Conservation (phyloP, 768 basidiomycete genomes). For the Pholiota conissans region DNA sequence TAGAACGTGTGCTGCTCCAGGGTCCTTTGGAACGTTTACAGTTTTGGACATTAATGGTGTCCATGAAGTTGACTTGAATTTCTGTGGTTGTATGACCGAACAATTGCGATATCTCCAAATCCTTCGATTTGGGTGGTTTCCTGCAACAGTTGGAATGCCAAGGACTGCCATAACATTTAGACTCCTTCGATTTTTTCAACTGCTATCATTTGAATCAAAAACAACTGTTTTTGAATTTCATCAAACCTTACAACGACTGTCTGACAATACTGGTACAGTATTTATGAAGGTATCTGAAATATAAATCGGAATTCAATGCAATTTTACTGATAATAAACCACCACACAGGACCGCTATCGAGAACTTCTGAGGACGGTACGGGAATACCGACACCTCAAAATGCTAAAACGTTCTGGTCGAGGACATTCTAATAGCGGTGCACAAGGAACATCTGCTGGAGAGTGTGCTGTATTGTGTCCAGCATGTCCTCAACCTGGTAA, state of each 20-base stretch:
- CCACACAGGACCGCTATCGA: conserved; percentile 9
- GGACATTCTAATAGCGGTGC: conserved; percentile 21
- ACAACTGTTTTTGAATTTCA: conserved; percentile 29
- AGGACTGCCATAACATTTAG: conserved; percentile 25
- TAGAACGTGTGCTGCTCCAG: conserved; percentile 11
- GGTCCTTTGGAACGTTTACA: conserved; percentile 23
- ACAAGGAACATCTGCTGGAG: conserved; percentile 20
- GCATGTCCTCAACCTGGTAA: conserved; percentile 33
- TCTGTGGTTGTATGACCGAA: conserved; percentile 27
- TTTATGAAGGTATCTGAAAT: too few species aligned
- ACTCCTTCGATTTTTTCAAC: conserved; percentile 24
- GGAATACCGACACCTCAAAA: conserved; percentile 23
- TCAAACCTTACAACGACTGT: conserved; percentile 17
- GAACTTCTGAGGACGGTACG: conserved; percentile 1
- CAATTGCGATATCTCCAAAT: conserved; percentile 26
- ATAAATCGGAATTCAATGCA: too few species aligned
- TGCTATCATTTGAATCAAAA: conserved; percentile 28
- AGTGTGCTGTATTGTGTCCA: conserved; percentile 29
- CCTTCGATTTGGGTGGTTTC: conserved; percentile 27
- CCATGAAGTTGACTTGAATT: conserved; percentile 29
- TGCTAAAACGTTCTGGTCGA: conserved; percentile 24
- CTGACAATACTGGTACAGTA: conserved; percentile 24
- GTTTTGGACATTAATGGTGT: conserved; percentile 31
- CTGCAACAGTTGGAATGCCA: conserved; percentile 29
- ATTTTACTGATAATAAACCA: too few species aligned